Evolutionary conservation across 805 yeast genomes (phyloP), one percentile per base, ranked within the genome.

Genomic region (Debaryomyces castellii): DNA sequence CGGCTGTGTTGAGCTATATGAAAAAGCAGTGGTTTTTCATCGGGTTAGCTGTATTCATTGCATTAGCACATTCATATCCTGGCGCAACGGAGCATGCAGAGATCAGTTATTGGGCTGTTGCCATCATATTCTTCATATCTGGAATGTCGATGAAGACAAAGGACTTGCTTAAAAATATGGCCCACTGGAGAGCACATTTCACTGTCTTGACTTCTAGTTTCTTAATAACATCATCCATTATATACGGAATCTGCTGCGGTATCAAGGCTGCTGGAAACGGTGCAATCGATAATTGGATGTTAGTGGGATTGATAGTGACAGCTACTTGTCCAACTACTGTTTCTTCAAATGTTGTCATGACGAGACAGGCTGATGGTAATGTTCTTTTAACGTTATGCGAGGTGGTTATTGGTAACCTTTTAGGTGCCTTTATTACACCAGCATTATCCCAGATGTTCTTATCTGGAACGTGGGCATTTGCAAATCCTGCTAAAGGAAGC

Each of bases 241-340:
- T 88, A 48, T 89, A 71, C 62, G 96, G 94, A 1, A 70, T 89
- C 42, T 83, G 83, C 35, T 66, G 77, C 45, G 96, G 87, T 0
- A 82, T 89, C 24, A 75, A 76, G 51, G 71, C 71, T 3, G 80
- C 94, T 0, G 49, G 77, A 48, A 76, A 87, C 57, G 62, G 68
- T 1, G 59, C 69, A n/a, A 87, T 90, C 28, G 84, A 83, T 53
- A 74, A 78, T 27, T 89, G 94, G 89, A 77, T 89, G 54, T 68
- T 90, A 17, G 86, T 86, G 10, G 97, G 97, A 0, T 64, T 90
- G 47, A 79, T 90, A 17, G 86, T 89, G 38, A 87, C 96, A 2
- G 87, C 87, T 22, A 80, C 92, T 9, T 87, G 95, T 62, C 97
- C 97, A 23, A 90, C 97, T 7, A 90, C 97, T 0, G 96, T 90